Evolutionary conservation across 495 filamentous ascomycete species (phyloP), one percentile per base, ranked within the genome.

Genomic region (Trypethelium eluteriae): DNA sequence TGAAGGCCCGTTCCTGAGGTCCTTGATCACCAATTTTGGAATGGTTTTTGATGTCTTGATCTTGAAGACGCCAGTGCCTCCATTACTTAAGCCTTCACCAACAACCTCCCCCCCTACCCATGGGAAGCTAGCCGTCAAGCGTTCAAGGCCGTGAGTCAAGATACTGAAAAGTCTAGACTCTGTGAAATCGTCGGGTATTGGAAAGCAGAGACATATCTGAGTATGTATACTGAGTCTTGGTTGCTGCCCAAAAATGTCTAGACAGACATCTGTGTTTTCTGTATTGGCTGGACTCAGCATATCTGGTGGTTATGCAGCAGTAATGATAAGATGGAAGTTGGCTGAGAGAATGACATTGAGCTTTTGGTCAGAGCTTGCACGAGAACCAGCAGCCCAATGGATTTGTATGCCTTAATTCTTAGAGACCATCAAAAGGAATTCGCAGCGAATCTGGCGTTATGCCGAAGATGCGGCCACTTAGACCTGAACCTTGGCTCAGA

Each of bases 81-180:
- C 25, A 25, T 25, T 25, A 25, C 25, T 25, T 25, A 25, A 25
- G 4, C 79, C 74, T 41, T 75, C 72, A 7, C 78, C 75, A 41
- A 83, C 70, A 16, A 85, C 79, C 47, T 82, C 73, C 3, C 83
- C 83, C 7, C 83, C 77, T 53, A 84, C 67, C 82, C 83, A 85
- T 18, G 84, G 84, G 67, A 85, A 83, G 63, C 66, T 74, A n/a
- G 64, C 66, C 18, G 74, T 64, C 16, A 83, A 71, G 39, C 71
- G 66, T 64, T 73, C 71, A 18, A 83, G 73, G 35, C 80, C 79
- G 9, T 68, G 65, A 12, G 61, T 69, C 16, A 83, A 64, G 0
- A 69, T 76, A 18, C 64, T 50, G 64, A 76, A 69, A 62, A 82
- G 76, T 2, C 50, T 18, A 14, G 67, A 62, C 36, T 74, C 67